Evolutionary conservation across 1,139 yeast species (phyloP), one percentile per base, ranked within the genome.

Genomic region (Yamadazyma mexicana): DNA sequence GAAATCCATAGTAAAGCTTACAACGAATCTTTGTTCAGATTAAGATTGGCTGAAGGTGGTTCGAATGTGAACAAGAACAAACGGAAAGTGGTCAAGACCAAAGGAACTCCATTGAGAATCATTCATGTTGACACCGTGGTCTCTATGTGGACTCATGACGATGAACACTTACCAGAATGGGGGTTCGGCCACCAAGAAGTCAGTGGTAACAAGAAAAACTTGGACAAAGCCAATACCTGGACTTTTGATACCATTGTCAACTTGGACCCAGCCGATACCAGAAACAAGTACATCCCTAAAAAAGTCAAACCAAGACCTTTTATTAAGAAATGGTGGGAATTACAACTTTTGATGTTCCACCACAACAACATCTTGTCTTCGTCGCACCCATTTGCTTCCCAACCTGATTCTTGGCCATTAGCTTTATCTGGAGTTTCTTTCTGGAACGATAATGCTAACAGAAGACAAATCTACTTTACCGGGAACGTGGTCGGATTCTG

Each of bases 401-500:
- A 82, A 48, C 99, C 99, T 4, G 79, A 82, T 48, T 69, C 85
- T 6, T 92, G 99, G 99, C 98, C 98, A n/a, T 75, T 87, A 50
- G 78, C 94, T 34, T 64, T 85, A 40, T 79, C 87, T 11, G 99
- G 99, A 50, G 97, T 92, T 23, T 88, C 97, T 1, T 92, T 92
- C 75, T 92, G 98, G 96, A 89, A 95, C 34, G 82, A 87, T 45
- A 80, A 81, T 46, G 71, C 66, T 3, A 59, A 58, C 43, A 77
- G 71, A 50, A 71, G 69, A 55, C 98, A 94, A 64, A 89, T 92
- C 42, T 94, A 83, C 65, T 87, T 92, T 63, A 70, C 85, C 41
- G 98, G 98, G 47, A 92, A 94, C 64, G 75, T 87, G 42, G 66
- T 87, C 50, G 98, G 97, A 10, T 94, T 94, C 85, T 88, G 96